These are phyloP conservation scores for Phytophthora gonapodyides DNA, from an alignment of 352 stramenopile species.

Conservation along the genomic window DNA sequence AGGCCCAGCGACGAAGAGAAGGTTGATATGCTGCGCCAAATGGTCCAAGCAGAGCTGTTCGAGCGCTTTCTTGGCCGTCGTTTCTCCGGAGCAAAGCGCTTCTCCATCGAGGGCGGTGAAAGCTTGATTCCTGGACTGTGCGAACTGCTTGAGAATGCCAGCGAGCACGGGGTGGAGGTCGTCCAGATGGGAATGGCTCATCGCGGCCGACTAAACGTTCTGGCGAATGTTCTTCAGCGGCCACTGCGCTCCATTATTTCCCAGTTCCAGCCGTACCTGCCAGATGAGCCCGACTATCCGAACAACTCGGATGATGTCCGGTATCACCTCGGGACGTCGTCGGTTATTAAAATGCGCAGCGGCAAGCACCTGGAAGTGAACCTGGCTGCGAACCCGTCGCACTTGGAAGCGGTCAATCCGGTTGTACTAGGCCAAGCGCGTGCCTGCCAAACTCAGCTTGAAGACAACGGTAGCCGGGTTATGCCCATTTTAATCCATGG, in stretches of 20 bases:
- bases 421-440: slow-evolving; percentile 96
- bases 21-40: slow-evolving; percentile 93
- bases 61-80: slow-evolving; percentile 98
- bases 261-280: slow-evolving; percentile 86
- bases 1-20: slow-evolving; percentile 87
- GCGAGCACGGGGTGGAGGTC: slow-evolving; percentile 95
- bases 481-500: slow-evolving; percentile 98
- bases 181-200: slow-evolving; percentile 99
- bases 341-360: slow-evolving; percentile 66
- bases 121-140: slow-evolving; percentile 95
- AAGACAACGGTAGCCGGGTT: slow-evolving; percentile 84
- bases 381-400: slow-evolving; percentile 98
- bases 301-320: slow-evolving; percentile 91
- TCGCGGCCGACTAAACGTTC: slow-evolving; percentile 96
- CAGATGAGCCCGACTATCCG: slow-evolving; percentile 82
- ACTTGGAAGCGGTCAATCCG: slow-evolving; percentile 98
- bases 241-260: slow-evolving; percentile 95
- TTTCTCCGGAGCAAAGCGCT: slow-evolving; percentile 95
- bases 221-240: slow-evolving; percentile 98
- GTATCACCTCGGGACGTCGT: slow-evolving; percentile 88
- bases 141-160: slow-evolving; percentile 95
- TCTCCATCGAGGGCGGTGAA: slow-evolving; percentile 98
- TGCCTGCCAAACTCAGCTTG: slow-evolving; percentile 92
- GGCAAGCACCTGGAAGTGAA: slow-evolving; percentile 73
- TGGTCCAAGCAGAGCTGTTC: slow-evolving; percentile 97